Percentiles rank a stretch among this genome's conserved stretches.
phyloP scores from a whole-genome alignment of 2,329 filamentous ascomycete genomes.

The Botrytis medusae region DNA sequence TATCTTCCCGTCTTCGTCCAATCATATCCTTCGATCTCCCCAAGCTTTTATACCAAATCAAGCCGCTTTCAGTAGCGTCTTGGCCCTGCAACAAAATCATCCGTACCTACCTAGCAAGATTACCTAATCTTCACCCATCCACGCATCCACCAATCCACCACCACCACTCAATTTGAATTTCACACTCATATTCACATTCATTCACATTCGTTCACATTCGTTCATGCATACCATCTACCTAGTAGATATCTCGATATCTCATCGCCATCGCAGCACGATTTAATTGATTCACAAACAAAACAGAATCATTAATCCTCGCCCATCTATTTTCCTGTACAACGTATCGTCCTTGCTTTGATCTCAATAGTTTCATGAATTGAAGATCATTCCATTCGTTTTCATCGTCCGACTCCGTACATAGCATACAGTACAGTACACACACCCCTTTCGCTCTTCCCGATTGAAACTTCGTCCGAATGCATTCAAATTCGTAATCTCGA shows the following conservation, averaged over 20 bases:
- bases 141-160: too few species aligned
- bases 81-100: neutral
- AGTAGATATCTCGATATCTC: neutral
- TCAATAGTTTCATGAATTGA: neutral
- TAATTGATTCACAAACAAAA: neutral
- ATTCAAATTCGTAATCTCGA: neutral
- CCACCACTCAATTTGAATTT: neutral
- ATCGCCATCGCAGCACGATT: neutral
- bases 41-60: neutral
- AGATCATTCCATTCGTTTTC: neutral
- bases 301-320: neutral
- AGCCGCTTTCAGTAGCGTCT: neutral
- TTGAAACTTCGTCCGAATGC: neutral
- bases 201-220: neutral
- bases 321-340: too few species aligned
- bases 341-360: neutral
- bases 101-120: neutral
- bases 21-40: neutral
- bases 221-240: neutral
- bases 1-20: neutral
- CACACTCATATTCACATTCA: neutral
- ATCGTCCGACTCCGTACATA: neutral
- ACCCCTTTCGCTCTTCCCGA: constrained; percentile 5
- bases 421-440: neutral
- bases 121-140: neutral